Conservation (phyloP, 352 stramenopile genomes). For the Phytophthora agathidicida region DNA sequence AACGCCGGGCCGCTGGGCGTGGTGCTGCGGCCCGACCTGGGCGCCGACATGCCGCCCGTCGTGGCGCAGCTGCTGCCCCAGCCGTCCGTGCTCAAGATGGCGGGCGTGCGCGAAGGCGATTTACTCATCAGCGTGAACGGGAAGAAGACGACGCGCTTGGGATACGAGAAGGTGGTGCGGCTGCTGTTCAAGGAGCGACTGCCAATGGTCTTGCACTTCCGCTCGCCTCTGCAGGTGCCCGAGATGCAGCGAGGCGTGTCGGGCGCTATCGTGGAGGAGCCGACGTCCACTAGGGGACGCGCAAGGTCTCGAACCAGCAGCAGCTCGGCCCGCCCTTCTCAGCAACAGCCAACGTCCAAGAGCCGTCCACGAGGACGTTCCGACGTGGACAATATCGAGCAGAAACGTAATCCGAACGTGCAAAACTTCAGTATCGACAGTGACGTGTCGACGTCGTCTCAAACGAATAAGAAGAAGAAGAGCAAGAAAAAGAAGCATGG, state of each 20-base stretch:
- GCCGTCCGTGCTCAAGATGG: constrained; percentile 74
- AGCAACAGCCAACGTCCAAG: background rate
- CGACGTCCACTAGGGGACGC: constrained; percentile 2
- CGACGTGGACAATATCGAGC: constrained; percentile 16
- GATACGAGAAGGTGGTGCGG: constrained; percentile 82
- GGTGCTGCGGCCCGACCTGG: constrained; percentile 72
- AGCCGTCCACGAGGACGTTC: constrained; percentile 13
- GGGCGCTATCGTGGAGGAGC: constrained; percentile 17
- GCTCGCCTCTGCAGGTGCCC: constrained; percentile 42
- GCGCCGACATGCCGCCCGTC: constrained; percentile 78
- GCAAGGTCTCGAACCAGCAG: constrained; percentile 15
- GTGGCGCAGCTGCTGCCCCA: constrained; percentile 75
- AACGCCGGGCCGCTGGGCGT: constrained; percentile 79
- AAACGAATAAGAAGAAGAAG: constrained; percentile 25
- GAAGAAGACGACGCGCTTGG: constrained; percentile 74
- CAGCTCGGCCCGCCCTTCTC: constrained; percentile 9
- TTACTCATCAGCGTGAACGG: constrained; percentile 82
- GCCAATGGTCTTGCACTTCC: constrained; percentile 80
- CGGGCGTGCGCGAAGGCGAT: constrained; percentile 66
- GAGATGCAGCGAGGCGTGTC: constrained; percentile 21
- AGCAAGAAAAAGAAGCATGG: constrained; percentile 31
- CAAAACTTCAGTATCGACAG: constrained; percentile 28
- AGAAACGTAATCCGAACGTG: constrained; percentile 15
- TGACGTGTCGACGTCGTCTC: constrained; percentile 4
- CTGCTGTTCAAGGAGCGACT: constrained; percentile 81